Evolutionary conservation across 176 grass and related monocot species (phyloP), one percentile per base, ranked within the genome.

Genomic region (Saccharum spontaneum): DNA sequence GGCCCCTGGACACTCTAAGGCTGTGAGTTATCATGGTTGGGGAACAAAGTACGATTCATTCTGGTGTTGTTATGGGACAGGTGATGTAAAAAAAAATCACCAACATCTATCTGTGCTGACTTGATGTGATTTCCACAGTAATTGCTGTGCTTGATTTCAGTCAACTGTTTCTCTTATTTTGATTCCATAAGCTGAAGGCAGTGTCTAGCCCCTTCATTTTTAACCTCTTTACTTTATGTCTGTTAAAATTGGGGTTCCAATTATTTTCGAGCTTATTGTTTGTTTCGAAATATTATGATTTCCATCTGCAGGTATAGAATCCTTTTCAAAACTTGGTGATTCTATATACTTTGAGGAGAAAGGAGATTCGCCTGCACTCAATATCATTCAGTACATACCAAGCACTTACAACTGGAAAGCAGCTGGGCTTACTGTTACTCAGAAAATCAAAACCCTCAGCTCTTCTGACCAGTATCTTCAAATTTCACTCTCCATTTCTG

Each of bases 31-130:
- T 45, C 91, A 99, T 94, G 90, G 91, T 64, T 99, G 97, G 97
- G 93, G 97, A 84, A 96, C 93, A 72, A 84, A 95, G 76, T 96
- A 89, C 37, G 60, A 96, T 82, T 96, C 93, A 10, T 99, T 99
- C 82, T 99, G 93, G 97, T 96, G 93, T 75, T 99, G 97, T 71
- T 99, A 99, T 69, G 93, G 97, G 82, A 96, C 97, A 85, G 97
- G 97, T 99, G 91, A 67, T 43, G 40, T 63, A 11, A 39, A 87
- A 83, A 44, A 40, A n/a, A n/a, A n/a, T 52, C 75, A 4, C 8
- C 9, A 31, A 54, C 12, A 52, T 79, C 16, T 83, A 20, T 34
- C 55, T 84, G 40, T 49, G 61, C 8, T 77, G 16, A 48, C 49
- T 83, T 87, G 46, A 61, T 81, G 18, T 78, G 26, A 73, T 57